Conservation (phyloP, 305 asterid species). For the Lippia alba region DNA sequence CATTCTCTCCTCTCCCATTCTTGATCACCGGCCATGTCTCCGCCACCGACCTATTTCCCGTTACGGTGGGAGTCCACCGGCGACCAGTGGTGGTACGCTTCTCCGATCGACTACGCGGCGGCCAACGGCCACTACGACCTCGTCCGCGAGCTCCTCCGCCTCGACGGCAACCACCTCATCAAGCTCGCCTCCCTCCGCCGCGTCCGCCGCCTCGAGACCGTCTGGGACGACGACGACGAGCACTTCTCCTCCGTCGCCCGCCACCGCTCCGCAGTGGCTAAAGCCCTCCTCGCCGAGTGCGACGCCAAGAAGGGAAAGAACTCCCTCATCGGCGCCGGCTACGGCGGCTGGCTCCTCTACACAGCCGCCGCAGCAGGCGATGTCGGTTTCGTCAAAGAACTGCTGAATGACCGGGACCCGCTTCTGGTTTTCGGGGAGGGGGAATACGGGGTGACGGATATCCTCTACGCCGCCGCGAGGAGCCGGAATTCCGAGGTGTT, state of each 20-base stretch:
- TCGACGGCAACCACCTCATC: conserved; percentile 90
- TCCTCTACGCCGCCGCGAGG: conserved; percentile 80
- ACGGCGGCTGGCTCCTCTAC: conserved; percentile 94
- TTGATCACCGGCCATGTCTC: conserved; percentile 49
- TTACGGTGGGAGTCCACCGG: conserved; percentile 99
- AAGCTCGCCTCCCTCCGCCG: conserved; percentile 88
- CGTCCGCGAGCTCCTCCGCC: conserved; percentile 88
- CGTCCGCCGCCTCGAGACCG: conserved; percentile 90
- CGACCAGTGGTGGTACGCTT: conserved; percentile 99
- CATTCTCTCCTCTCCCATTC: no score
- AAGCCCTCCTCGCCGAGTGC: conserved; percentile 61
- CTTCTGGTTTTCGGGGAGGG: conserved; percentile 89
- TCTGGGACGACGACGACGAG: conserved; percentile 96
- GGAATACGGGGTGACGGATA: conserved; percentile 87
- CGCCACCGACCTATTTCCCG: conserved; percentile 80
- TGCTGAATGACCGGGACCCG: conserved; percentile 65
- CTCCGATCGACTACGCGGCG: conserved; percentile 97
- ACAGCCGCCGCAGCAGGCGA: conserved; percentile 91
- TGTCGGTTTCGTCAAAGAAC: conserved; percentile 51
- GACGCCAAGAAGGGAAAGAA: conserved; percentile 64
- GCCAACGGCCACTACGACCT: conserved; percentile 95
- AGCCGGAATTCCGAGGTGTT: conserved; percentile 62
- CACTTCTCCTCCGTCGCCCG: conserved; percentile 82
- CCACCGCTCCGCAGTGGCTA: conserved; percentile 75
- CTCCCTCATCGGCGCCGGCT: conserved; percentile 75